phyloP scores from a whole-genome alignment of 169 alveolate genomes.

The Miamiensis avidus region DNA sequence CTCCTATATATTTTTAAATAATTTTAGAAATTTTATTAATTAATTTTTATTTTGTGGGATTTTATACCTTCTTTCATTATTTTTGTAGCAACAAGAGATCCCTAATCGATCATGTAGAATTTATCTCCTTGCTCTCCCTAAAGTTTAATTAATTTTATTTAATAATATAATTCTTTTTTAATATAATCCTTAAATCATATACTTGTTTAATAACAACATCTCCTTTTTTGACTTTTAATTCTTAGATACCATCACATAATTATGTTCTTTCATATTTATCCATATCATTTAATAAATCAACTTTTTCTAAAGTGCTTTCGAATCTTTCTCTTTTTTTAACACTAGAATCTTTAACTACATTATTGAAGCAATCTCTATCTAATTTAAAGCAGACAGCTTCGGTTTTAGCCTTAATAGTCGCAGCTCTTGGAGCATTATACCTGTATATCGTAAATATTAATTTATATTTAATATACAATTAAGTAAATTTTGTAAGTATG shows the following conservation, averaged over 20 bases:
- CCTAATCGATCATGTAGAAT: conserved; percentile 93
- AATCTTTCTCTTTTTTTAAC: conserved; percentile 83
- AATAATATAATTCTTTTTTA: background rate
- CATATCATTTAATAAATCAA: conserved; percentile 69
- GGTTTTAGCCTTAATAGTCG: conserved; percentile 77
- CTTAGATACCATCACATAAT: conserved; percentile 80
- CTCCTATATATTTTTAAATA: conserved; percentile 48
- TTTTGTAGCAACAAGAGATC: conserved; percentile 94
- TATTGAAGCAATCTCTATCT: conserved; percentile 85
- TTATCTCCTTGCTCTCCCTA: conserved; percentile 82
- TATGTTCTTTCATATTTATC: conserved; percentile 84
- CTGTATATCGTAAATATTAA: background rate
- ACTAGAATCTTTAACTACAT: conserved; percentile 87
- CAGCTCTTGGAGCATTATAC: conserved; percentile 89
- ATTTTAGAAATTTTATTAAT: too few relatives aligned
- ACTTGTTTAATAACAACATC: conserved; percentile 76
- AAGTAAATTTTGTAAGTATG: too few relatives aligned
- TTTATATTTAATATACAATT: too few relatives aligned
- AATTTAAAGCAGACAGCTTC: conserved; percentile 68
- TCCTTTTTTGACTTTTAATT: conserved; percentile 63
- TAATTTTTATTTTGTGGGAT: background rate
- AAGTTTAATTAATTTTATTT: background rate
- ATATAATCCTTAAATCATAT: background rate
- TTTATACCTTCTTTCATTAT: background rate
- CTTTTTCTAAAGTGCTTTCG: conserved; percentile 68